Evolutionary conservation across 352 stramenopile species (phyloP).

Genomic region (Phytophthora quininea): DNA sequence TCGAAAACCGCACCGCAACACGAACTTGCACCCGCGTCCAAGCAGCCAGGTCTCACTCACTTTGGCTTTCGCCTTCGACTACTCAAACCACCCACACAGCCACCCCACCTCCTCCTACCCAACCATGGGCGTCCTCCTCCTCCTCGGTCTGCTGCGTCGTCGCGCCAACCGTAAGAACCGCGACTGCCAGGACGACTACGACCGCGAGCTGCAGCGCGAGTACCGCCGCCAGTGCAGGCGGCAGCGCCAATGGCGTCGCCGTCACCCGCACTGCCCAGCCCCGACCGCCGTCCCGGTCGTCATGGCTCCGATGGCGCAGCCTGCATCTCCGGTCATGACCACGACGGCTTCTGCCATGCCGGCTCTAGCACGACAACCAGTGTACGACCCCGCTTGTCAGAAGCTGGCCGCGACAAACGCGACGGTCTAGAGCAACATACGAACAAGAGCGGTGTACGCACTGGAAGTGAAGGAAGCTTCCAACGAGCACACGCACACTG

Average conservation of each 20-base stretch:
- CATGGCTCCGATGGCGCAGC: constrained; percentile 3
- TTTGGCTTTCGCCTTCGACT: constrained; percentile 15
- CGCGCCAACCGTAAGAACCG: background rate
- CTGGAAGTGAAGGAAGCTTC: no score
- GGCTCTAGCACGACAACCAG: background rate
- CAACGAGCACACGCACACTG: no score
- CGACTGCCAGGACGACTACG: constrained; percentile 25
- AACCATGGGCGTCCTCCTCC: constrained; percentile 20
- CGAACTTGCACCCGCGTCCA: no score
- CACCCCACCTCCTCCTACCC: no score
- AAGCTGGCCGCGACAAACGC: constrained; percentile 9
- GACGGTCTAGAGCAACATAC: no score
- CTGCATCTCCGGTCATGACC: background rate
- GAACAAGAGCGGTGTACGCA: no score
- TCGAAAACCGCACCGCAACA: no score
- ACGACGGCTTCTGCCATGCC: no score
- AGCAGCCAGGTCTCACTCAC: no score
- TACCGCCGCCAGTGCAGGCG: constrained; percentile 27
- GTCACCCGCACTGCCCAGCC: constrained; percentile 20
- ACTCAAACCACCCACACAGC: background rate
- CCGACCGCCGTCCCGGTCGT: background rate
- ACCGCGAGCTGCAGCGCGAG: constrained; percentile 23
- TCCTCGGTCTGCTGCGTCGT: constrained; percentile 19
- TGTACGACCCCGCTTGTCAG: constrained; percentile 1
- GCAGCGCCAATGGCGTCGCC: constrained; percentile 23